Evolutionary conservation across 768 basidiomycete species (phyloP).

Genomic region (Mycena belliarum): DNA sequence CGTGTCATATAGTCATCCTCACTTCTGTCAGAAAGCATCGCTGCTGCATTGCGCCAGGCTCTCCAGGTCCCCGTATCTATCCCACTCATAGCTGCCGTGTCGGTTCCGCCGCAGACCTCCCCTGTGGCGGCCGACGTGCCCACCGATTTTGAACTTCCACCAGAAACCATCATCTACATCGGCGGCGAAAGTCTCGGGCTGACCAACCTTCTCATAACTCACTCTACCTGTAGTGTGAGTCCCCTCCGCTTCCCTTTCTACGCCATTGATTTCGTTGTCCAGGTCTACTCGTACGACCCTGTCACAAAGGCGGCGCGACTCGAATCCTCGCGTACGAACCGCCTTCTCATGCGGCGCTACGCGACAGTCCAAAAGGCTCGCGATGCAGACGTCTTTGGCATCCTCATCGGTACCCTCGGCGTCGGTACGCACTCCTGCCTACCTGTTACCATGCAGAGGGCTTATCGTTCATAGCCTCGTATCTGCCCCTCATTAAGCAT

Average conservation of each 20-base stretch:
- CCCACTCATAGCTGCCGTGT: slow-evolving; percentile 11
- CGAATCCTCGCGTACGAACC: slow-evolving; percentile 74
- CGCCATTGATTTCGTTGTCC: background rate
- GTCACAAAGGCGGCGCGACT: slow-evolving; percentile 42
- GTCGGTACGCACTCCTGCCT: slow-evolving; percentile 53
- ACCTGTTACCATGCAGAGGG: background rate
- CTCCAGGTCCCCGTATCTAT: slow-evolving; percentile 4
- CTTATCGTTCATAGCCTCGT: slow-evolving; percentile 55
- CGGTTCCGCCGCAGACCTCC: background rate
- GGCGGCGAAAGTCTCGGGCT: slow-evolving; percentile 80
- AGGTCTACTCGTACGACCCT: slow-evolving; percentile 85
- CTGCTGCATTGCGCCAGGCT: slow-evolving; percentile 30
- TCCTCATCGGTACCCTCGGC: slow-evolving; percentile 92
- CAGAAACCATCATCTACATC: slow-evolving; percentile 50
- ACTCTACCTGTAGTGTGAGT: slow-evolving; percentile 63
- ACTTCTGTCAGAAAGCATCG: slow-evolving; percentile 8
- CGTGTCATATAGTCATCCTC: background rate
- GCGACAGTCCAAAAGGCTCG: slow-evolving; percentile 83
- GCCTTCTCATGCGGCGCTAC: slow-evolving; percentile 87
- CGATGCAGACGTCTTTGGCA: slow-evolving; percentile 92
- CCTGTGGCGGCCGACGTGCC: background rate
- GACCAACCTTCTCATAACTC: slow-evolving; percentile 85
- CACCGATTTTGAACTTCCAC: slow-evolving; percentile 8
- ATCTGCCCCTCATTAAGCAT: slow-evolving; percentile 81
- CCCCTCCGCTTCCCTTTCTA: background rate